Conservation (phyloP, 2,329 filamentous ascomycete genomes). For the Ophiocordyceps unilateralis region DNA sequence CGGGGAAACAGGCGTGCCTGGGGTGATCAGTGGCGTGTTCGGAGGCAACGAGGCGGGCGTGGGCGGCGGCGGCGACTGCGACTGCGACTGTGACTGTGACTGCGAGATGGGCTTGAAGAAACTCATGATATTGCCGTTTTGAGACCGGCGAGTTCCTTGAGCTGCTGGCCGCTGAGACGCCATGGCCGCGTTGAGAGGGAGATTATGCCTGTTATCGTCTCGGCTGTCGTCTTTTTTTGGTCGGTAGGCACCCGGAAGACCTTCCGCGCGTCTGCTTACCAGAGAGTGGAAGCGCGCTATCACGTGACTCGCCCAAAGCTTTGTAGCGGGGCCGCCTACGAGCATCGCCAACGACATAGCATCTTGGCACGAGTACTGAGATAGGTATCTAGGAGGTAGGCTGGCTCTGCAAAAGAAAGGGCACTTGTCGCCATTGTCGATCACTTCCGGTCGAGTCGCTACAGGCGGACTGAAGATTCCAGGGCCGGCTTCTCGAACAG, state of each 20-base stretch:
- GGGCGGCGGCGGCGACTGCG: slow-evolving; percentile 3
- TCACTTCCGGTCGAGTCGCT: too few species aligned
- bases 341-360: not conserved
- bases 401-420: too few species aligned
- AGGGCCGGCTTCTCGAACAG: too few species aligned
- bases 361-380: too few species aligned
- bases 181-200: slow-evolving; percentile 1
- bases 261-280: not conserved
- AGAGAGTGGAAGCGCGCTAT: not conserved
- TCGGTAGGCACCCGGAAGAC: too few species aligned
- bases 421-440: too few species aligned
- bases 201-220: not conserved
- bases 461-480: too few species aligned
- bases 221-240: not conserved
- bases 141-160: not conserved
- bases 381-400: too few species aligned
- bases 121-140: slow-evolving; percentile 16
- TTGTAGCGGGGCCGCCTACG: not conserved
- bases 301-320: not conserved
- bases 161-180: slow-evolving; percentile 10
- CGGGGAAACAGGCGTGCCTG: slow-evolving; percentile 9
- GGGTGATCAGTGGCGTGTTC: not conserved
- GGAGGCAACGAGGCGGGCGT: not conserved
- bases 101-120: slow-evolving; percentile 19
- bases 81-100: slow-evolving; percentile 1